Conservation (phyloP, 2,329 filamentous ascomycete genomes). For the Sclerotinia sclerotiorum region DNA sequence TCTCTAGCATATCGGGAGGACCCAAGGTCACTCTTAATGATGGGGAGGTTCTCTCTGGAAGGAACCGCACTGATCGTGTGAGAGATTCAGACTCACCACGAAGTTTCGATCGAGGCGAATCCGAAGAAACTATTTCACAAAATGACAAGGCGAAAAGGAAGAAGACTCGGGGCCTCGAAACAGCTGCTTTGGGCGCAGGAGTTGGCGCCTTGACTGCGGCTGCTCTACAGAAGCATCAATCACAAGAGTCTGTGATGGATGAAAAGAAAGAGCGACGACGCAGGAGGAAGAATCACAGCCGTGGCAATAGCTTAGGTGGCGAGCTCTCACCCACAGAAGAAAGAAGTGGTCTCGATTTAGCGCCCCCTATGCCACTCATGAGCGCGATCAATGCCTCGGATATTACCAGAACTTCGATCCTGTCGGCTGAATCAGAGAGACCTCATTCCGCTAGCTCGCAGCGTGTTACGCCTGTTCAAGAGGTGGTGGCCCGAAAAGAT, state of each 20-base stretch:
- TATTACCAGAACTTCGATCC: slow-evolving; percentile 80
- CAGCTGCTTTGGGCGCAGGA: slow-evolving; percentile 42
- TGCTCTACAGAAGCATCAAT: slow-evolving; percentile 63
- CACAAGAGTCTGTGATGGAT: slow-evolving; percentile 56
- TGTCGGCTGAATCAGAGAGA: slow-evolving; percentile 76
- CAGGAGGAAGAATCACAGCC: slow-evolving; percentile 49
- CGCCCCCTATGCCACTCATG: slow-evolving; percentile 80
- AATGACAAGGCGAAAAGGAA: slow-evolving; percentile 48
- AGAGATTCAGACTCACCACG: slow-evolving; percentile 33
- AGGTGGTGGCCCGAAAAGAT: slow-evolving; percentile 56
- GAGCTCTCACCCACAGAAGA: slow-evolving; percentile 42
- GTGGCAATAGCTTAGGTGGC: slow-evolving; percentile 47
- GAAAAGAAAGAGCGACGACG: slow-evolving; percentile 45
- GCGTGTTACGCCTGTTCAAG: slow-evolving; percentile 55
- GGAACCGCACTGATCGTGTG: slow-evolving; percentile 49
- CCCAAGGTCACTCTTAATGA: slow-evolving; percentile 62
- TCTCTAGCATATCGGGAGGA: slow-evolving; percentile 54
- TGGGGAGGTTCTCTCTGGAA: slow-evolving; percentile 55
- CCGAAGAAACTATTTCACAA: slow-evolving; percentile 49
- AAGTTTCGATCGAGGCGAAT: slow-evolving; percentile 45
- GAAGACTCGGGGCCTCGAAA: slow-evolving; percentile 34
- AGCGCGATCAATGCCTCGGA: slow-evolving; percentile 86
- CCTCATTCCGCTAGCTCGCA: slow-evolving; percentile 60
- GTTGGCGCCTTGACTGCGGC: slow-evolving; percentile 59
- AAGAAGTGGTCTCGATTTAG: slow-evolving; percentile 54